Evolutionary conservation across 2,329 filamentous ascomycete species (phyloP).

Genomic region (Fusarium sp.): DNA sequence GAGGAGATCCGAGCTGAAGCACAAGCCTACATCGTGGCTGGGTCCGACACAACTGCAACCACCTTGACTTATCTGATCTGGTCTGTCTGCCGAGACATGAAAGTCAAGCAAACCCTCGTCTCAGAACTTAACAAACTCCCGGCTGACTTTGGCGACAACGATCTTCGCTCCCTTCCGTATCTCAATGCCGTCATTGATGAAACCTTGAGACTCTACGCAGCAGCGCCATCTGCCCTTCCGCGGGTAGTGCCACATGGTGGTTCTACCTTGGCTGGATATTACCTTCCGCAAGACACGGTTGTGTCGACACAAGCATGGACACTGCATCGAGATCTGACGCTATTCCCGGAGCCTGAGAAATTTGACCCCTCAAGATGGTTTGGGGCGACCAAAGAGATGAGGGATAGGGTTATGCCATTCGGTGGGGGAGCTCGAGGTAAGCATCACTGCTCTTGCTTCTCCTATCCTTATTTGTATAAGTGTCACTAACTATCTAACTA

Average conservation of each 20-base stretch:
- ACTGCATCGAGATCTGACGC: conserved; percentile 51
- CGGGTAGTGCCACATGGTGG: conserved; percentile 55
- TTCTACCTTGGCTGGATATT: conserved; percentile 51
- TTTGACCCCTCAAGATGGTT: background rate
- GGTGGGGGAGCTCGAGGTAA: background rate
- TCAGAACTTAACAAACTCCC: conserved; percentile 40
- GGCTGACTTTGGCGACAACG: conserved; percentile 31
- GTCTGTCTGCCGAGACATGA: conserved; percentile 25
- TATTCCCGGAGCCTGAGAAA: background rate
- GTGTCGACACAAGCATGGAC: conserved; percentile 58
- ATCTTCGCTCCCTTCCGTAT: conserved; percentile 40
- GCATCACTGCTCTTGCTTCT: background rate
- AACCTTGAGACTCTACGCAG: conserved; percentile 56
- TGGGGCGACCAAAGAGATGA: background rate
- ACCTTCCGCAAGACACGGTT: conserved; percentile 52
- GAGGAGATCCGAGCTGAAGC: conserved; percentile 42
- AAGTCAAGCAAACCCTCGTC: conserved; percentile 39
- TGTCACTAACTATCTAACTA: background rate
- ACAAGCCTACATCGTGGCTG: conserved; percentile 57
- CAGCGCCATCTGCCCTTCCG: conserved; percentile 54
- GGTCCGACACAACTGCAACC: conserved; percentile 61
- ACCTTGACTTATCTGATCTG: conserved; percentile 60
- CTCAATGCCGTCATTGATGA: conserved; percentile 59
- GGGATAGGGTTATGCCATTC: background rate
- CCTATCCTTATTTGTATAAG: background rate